These are phyloP conservation scores for Lavandula angustifolia DNA, from an alignment of 257 asterid genomes.

Conservation along the genomic window DNA sequence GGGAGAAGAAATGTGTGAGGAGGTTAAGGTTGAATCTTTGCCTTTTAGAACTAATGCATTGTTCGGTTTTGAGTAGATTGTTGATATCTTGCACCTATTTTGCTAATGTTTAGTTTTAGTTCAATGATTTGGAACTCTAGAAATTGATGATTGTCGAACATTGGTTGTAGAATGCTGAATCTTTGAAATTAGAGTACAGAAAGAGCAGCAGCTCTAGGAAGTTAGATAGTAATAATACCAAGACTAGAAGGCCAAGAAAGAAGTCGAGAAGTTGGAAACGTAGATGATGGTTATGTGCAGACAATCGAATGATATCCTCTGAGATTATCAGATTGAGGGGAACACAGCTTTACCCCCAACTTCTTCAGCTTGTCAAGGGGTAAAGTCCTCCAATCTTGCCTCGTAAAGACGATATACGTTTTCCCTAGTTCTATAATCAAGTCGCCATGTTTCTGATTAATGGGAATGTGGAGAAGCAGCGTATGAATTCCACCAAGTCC, in stretches of 20 bases:
- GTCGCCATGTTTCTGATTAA: not conserved
- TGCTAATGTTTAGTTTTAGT: slow-evolving; percentile 1
- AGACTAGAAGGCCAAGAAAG: slow-evolving; percentile 87
- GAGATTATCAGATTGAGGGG: slow-evolving; percentile 88
- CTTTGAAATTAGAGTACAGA: slow-evolving; percentile 72
- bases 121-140: not conserved
- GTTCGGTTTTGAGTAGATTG: slow-evolving; percentile 6
- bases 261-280: slow-evolving; percentile 89
- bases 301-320: slow-evolving; percentile 80
- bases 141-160: slow-evolving; percentile 9
- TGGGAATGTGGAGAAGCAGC: slow-evolving; percentile 97
- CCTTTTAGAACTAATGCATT: not conserved
- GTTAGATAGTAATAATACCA: slow-evolving; percentile 78
- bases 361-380: slow-evolving; percentile 77
- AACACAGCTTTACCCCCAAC: slow-evolving; percentile 85
- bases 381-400: slow-evolving; percentile 39
- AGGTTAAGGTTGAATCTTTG: slow-evolving; percentile 72
- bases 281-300: slow-evolving; percentile 76
- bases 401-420: not conserved
- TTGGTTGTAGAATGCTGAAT: slow-evolving; percentile 67
- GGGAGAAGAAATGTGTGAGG: slow-evolving; percentile 91
- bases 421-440: not conserved
- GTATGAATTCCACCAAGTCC: slow-evolving; percentile 97
- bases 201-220: slow-evolving; percentile 58
- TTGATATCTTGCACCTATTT: not conserved